Conservation (phyloP, 345 rosid species). For the Aquilaria sinensis region DNA sequence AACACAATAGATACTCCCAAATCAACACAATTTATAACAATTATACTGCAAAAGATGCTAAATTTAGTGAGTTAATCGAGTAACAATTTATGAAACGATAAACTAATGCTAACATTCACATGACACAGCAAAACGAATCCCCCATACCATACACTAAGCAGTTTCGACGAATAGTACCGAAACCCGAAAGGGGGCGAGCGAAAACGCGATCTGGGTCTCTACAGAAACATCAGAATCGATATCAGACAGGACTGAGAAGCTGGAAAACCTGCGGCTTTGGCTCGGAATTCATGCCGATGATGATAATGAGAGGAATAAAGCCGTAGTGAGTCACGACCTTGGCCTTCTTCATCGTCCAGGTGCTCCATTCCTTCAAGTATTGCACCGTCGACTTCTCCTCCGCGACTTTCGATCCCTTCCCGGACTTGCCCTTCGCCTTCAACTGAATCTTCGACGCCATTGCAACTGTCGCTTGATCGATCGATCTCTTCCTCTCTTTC, state of each 20-base stretch:
- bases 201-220: slow-evolving; percentile 15
- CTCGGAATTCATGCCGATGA: slow-evolving; percentile 93
- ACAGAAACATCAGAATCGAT: neutral
- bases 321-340: slow-evolving; percentile 89
- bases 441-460: slow-evolving; percentile 50
- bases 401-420: slow-evolving; percentile 37
- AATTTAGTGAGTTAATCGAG: too few relatives aligned
- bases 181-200: slow-evolving; percentile 2
- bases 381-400: slow-evolving; percentile 39
- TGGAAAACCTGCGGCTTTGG: slow-evolving; percentile 88
- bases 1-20: too few relatives aligned
- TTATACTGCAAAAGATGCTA: too few relatives aligned
- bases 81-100: too few relatives aligned
- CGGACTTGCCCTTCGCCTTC: slow-evolving; percentile 44
- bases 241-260: slow-evolving; percentile 81
- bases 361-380: slow-evolving; percentile 82
- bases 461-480: neutral
- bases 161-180: slow-evolving; percentile 33
- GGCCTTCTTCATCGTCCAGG: slow-evolving; percentile 81
- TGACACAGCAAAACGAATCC: slow-evolving; percentile 6
- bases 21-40: too few relatives aligned
- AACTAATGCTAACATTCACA: neutral
- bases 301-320: slow-evolving; percentile 79
- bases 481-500: too few relatives aligned
- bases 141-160: slow-evolving; percentile 1